Conservation (phyloP, 2,329 filamentous ascomycete species). For the Zasmidium angulare region DNA sequence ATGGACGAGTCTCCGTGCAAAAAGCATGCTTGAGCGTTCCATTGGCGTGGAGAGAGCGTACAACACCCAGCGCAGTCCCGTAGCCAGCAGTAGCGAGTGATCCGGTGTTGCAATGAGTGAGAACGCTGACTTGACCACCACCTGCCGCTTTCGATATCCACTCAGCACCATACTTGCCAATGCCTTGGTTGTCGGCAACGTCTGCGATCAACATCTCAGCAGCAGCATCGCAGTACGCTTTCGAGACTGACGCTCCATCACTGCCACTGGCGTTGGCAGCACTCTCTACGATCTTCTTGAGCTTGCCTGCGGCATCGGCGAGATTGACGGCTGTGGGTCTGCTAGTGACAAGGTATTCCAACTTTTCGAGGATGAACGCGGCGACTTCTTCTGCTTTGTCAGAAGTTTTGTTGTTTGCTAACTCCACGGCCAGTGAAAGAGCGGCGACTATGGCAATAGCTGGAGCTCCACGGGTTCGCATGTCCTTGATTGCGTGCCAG, state of each 20-base stretch:
- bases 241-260: constrained; percentile 57
- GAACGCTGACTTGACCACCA: constrained; percentile 67
- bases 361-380: constrained; percentile 68
- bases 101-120: constrained; percentile 98
- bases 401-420: constrained; percentile 58
- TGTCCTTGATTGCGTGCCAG: constrained; percentile 78
- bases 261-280: constrained; percentile 44
- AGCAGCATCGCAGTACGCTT: constrained; percentile 74
- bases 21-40: constrained; percentile 76
- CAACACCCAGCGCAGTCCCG: constrained; percentile 90
- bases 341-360: constrained; percentile 85
- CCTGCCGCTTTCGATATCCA: constrained; percentile 70
- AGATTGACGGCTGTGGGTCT: constrained; percentile 94
- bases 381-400: constrained; percentile 60
- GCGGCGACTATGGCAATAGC: constrained; percentile 98
- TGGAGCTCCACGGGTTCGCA: constrained; percentile 79
- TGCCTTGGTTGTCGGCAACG: constrained; percentile 79
- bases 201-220: constrained; percentile 87
- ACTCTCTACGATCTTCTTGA: constrained; percentile 64
- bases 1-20: constrained; percentile 95
- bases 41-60: constrained; percentile 72
- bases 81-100: constrained; percentile 97
- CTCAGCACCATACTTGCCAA: constrained; percentile 77
- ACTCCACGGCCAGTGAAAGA: constrained; percentile 81
- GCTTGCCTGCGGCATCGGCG: constrained; percentile 79